phyloP scores from a whole-genome alignment of 2,329 filamentous ascomycete species.

The Colletotrichum theobromicola region DNA sequence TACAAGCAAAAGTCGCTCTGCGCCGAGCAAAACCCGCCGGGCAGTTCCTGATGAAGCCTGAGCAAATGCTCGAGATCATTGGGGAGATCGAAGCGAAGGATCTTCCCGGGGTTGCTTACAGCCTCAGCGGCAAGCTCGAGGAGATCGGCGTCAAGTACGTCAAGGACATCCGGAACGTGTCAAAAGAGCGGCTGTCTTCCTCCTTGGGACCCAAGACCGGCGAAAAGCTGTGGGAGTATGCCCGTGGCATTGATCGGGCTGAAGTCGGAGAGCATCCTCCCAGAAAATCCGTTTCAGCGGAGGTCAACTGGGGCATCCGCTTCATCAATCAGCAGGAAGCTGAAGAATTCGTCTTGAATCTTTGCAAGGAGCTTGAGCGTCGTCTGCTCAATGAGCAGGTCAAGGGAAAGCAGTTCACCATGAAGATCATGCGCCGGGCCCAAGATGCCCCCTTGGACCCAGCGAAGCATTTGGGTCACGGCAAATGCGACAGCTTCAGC shows the following conservation, averaged over 20 bases:
- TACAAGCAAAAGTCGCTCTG: slow-evolving; percentile 89
- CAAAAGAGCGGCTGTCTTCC: slow-evolving; percentile 76
- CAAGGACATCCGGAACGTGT: slow-evolving; percentile 78
- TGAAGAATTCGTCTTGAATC: slow-evolving; percentile 85
- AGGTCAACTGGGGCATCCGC: slow-evolving; percentile 97
- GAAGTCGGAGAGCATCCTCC: slow-evolving; percentile 87
- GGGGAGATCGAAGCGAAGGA: slow-evolving; percentile 79
- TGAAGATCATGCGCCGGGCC: slow-evolving; percentile 93
- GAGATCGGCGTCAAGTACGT: slow-evolving; percentile 84
- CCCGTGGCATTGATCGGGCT: slow-evolving; percentile 82
- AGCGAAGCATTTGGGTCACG: slow-evolving; percentile 91
- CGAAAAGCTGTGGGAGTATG: slow-evolving; percentile 87
- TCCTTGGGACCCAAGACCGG: slow-evolving; percentile 90
- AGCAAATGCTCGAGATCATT: slow-evolving; percentile 78
- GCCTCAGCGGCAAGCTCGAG: slow-evolving; percentile 85
- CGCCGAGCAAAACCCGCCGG: slow-evolving; percentile 94
- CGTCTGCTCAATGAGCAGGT: slow-evolving; percentile 83
- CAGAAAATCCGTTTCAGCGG: slow-evolving; percentile 93
- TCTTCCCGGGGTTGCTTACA: slow-evolving; percentile 91
- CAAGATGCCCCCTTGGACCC: slow-evolving; percentile 89
- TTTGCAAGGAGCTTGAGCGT: slow-evolving; percentile 84
- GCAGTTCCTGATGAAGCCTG: slow-evolving; percentile 85
- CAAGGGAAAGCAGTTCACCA: slow-evolving; percentile 84
- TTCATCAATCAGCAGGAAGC: slow-evolving; percentile 93
- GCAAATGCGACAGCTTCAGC: slow-evolving; percentile 93